Conservation (phyloP, 1,284 basidiomycete species). For the Sphagnurus paluster region DNA sequence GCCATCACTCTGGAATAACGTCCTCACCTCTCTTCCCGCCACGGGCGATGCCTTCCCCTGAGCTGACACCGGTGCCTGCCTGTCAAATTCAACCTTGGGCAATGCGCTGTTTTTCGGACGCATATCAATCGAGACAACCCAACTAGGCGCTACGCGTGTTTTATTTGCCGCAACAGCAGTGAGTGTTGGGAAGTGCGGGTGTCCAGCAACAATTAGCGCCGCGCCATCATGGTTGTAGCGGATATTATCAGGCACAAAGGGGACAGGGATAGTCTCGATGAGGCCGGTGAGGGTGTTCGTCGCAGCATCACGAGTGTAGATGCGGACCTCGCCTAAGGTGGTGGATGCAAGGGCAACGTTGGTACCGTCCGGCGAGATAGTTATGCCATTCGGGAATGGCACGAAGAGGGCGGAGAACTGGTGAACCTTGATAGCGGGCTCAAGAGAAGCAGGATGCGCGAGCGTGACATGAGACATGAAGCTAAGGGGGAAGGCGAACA, state of each 20-base stretch:
- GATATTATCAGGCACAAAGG: constrained; percentile 65
- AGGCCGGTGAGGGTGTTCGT: constrained; percentile 41
- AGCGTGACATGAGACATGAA: constrained; percentile 60
- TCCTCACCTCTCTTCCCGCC: constrained; percentile 44
- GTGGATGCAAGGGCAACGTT: constrained; percentile 60
- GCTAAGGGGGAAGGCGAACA: constrained; percentile 54
- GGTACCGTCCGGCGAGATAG: constrained; percentile 48
- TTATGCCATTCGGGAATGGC: constrained; percentile 68
- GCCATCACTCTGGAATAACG: constrained; percentile 67
- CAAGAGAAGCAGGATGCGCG: constrained; percentile 22
- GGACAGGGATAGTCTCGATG: constrained; percentile 43
- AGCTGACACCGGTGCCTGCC: constrained; percentile 44
- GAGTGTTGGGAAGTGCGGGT: constrained; percentile 60
- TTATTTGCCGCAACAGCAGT: constrained; percentile 43
- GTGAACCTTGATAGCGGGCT: constrained; percentile 33
- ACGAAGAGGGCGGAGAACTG: constrained; percentile 45
- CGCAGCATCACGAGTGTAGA: constrained; percentile 48
- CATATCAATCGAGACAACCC: constrained; percentile 48
- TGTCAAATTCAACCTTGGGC: constrained; percentile 35
- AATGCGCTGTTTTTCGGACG: constrained; percentile 12
- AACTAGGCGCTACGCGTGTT: constrained; percentile 47
- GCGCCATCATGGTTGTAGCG: constrained; percentile 43
- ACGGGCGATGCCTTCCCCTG: constrained; percentile 37
- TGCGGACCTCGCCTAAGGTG: constrained; percentile 41
- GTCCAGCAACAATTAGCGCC: constrained; percentile 58